phyloP scores from a whole-genome alignment of 306 rosid genomes.

The Acacia confusa region DNA sequence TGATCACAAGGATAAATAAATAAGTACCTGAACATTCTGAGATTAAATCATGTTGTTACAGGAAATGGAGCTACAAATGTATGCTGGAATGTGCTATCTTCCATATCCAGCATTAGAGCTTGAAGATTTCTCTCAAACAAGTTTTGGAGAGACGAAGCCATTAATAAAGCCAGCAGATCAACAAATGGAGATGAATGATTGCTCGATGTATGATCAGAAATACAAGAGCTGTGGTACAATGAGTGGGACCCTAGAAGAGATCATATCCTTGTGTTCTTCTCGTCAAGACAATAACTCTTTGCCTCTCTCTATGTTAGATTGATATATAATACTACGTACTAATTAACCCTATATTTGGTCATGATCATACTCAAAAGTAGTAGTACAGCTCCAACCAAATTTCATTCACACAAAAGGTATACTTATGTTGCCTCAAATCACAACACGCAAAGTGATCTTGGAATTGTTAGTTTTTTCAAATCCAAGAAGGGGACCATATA shows the following conservation, averaged over 20 bases:
- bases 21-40: neutral
- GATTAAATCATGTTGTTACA: conserved; percentile 31
- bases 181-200: conserved; percentile 33
- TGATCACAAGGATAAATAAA: neutral
- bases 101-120: conserved; percentile 71
- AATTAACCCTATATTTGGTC: conserved; percentile 16
- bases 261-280: conserved; percentile 66
- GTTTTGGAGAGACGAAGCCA: conserved; percentile 50
- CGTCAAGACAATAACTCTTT: conserved; percentile 47
- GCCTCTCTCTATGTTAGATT: conserved; percentile 58
- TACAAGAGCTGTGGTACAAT: conserved; percentile 42
- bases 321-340: neutral
- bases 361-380: conserved; percentile 3
- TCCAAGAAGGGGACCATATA: conserved; percentile 19
- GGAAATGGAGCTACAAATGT: conserved; percentile 52
- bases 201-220: conserved; percentile 55
- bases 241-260: conserved; percentile 86
- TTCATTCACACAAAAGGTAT: conserved; percentile 52
- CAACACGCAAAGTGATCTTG: conserved; percentile 36
- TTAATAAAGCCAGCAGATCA: conserved; percentile 45
- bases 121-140: conserved; percentile 76
- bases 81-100: conserved; percentile 45
- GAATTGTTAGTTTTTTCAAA: conserved; percentile 35
- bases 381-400: conserved; percentile 25
- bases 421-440: conserved; percentile 49